These are phyloP conservation scores for Anacardium occidentale DNA, from an alignment of 345 rosid genomes.

Conservation along the genomic window DNA sequence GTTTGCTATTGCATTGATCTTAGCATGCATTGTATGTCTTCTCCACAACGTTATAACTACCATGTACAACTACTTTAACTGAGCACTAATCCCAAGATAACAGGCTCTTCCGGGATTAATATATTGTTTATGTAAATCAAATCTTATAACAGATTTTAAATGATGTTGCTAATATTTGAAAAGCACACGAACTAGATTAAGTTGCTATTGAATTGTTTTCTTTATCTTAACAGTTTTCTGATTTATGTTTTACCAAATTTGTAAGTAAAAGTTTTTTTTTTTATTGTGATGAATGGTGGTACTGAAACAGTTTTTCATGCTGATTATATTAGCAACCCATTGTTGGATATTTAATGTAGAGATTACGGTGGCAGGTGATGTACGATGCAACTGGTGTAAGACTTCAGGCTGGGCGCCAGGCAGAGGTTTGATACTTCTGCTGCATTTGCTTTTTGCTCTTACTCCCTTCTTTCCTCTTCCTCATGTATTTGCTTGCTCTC, in stretches of 20 bases:
- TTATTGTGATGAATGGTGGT: background rate
- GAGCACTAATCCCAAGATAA: background rate
- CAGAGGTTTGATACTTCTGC: constrained; percentile 55
- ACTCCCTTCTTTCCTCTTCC: constrained; percentile 8
- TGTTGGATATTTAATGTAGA: constrained; percentile 9
- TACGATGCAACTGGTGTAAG: constrained; percentile 91
- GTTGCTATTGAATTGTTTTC: background rate
- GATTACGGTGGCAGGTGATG: constrained; percentile 59
- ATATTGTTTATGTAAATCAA: background rate
- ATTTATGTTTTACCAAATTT: background rate
- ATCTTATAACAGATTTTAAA: background rate
- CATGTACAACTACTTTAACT: background rate
- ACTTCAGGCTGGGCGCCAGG: constrained; percentile 90
- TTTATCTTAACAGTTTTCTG: background rate
- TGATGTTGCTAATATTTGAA: background rate
- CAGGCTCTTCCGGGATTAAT: background rate
- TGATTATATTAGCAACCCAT: background rate
- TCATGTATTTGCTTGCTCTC: background rate
- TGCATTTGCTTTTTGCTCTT: constrained; percentile 10
- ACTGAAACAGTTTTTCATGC: background rate
- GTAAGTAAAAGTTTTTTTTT: background rate
- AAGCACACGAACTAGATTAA: background rate
- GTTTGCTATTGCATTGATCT: constrained; percentile 60
- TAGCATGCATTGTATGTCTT: constrained; percentile 67
- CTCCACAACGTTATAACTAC: background rate